Evolutionary conservation across 106 monocot species (phyloP), one percentile per base, ranked within the genome.

Genomic region (Allium fistulosum): DNA sequence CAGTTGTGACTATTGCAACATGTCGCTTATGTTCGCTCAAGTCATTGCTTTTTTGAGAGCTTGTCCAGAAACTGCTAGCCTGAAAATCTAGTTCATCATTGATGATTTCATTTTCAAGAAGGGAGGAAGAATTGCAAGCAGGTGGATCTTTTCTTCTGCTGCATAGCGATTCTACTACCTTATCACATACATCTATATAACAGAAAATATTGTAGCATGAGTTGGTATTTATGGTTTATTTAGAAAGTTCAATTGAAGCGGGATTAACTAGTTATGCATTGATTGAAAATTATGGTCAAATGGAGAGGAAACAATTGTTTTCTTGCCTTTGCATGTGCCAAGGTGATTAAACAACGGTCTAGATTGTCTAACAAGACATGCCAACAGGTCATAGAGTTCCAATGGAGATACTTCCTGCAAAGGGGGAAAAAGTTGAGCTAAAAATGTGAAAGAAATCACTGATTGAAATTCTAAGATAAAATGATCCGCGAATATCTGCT

Each of bases 1-100:
- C 99, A 48, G 99, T 99, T 63, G 99, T 93, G 45, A 99, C 87
- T 51, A 99, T 99, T 17, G 93, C 90, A 69, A 99, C 80, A 81
- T 93, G 90, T 6, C 80, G 80, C 71, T 85, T 93, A 9, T 73
- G 72, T 7, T 85, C 85, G 48, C 17, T 49, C 22, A 22, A 22
- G 17, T 62, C 10, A 7, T 83, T 72, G 26, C 66, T 52, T 58
- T 82, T 87, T 59, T 26, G 66, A 4, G 66, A 51, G 68, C 86
- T 96, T 70, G 81, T 79, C 8, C 86, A 75, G 4, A 96, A 86
- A 51, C 81, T 82, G 53, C 82, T 83, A 69, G 93, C 87, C 74
- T 93, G 78, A 46, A 84, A 58, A 84, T 99, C 89, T 48, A 99
- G 90, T 51, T 87, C 87, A 77, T 90, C 84, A 65, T 77, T 74